Evolutionary conservation across 305 asterid species (phyloP).

Genomic region (Lippia alba): DNA sequence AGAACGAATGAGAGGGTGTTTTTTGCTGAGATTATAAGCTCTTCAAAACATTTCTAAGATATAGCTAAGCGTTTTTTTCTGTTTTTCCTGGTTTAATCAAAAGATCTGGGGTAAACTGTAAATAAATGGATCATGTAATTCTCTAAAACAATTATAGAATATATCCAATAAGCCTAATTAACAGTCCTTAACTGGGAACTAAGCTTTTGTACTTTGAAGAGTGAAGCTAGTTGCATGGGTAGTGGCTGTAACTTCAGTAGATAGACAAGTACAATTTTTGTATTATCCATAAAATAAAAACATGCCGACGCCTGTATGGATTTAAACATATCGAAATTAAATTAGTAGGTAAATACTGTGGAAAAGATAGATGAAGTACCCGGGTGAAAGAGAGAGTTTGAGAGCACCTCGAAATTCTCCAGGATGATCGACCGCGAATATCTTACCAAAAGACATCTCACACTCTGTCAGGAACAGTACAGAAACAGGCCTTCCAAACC

Average conservation of each 20-base stretch:
- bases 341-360: background rate
- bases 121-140: conserved; percentile 13
- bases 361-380: conserved; percentile 52
- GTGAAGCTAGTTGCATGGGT: conserved; percentile 4
- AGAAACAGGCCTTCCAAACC: conserved; percentile 84
- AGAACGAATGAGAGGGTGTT: no score
- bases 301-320: conserved; percentile 14
- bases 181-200: background rate
- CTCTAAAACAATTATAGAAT: background rate
- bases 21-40: no score
- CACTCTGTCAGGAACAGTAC: conserved; percentile 78
- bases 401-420: conserved; percentile 83
- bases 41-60: no score
- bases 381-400: conserved; percentile 70
- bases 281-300: background rate
- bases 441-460: conserved; percentile 80
- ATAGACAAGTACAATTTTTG: no score
- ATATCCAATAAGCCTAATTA: background rate
- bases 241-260: background rate
- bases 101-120: background rate
- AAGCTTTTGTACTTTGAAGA: no score
- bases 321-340: conserved; percentile 3
- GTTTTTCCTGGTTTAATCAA: no score
- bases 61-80: no score
- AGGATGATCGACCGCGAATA: conserved; percentile 59